These are phyloP conservation scores for Scheffersomyces amazonensis DNA, from an alignment of 805 yeast species.

Conservation along the genomic window DNA sequence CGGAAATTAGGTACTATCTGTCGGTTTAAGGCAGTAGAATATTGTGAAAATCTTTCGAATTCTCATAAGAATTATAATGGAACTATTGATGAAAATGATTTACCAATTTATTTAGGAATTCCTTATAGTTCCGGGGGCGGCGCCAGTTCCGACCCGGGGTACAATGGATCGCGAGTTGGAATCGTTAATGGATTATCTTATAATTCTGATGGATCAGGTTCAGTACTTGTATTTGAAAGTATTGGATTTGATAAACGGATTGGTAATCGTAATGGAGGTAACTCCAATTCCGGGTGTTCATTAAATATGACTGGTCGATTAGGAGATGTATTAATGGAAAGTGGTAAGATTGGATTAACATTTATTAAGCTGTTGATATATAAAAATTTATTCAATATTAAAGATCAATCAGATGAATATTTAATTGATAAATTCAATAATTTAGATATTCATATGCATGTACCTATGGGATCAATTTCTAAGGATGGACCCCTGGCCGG, in stretches of 20 bases:
- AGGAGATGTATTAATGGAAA: slow-evolving; percentile 78
- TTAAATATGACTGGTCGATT: slow-evolving; percentile 76
- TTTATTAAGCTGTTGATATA: slow-evolving; percentile 60
- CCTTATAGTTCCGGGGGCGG: slow-evolving; percentile 43
- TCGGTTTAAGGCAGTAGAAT: slow-evolving; percentile 78
- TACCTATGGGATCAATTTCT: slow-evolving; percentile 46
- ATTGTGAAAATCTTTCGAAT: slow-evolving; percentile 29
- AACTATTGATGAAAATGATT: slow-evolving; percentile 48
- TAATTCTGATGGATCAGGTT: slow-evolving; percentile 83
- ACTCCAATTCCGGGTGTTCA: slow-evolving; percentile 16
- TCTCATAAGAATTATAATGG: slow-evolving; percentile 29
- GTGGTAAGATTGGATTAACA: slow-evolving; percentile 74
- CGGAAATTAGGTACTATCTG: slow-evolving; percentile 73
- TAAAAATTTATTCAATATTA: slow-evolving; percentile 28
- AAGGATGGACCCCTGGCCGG: slow-evolving; percentile 51
- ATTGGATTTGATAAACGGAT: slow-evolving; percentile 54
- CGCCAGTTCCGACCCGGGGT: slow-evolving; percentile 20
- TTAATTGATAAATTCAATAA: slow-evolving; percentile 46
- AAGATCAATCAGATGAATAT: slow-evolving; percentile 23
- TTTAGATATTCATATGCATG: slow-evolving; percentile 55
- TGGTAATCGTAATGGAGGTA: slow-evolving; percentile 4
- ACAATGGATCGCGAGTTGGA: slow-evolving; percentile 56
- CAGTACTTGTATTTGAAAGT: slow-evolving; percentile 75
- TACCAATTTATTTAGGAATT: slow-evolving; percentile 68
- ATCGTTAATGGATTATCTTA: slow-evolving; percentile 87